Evolutionary conservation across 2,329 filamentous ascomycete genomes (phyloP).

Genomic region (Orbilia javanica): DNA sequence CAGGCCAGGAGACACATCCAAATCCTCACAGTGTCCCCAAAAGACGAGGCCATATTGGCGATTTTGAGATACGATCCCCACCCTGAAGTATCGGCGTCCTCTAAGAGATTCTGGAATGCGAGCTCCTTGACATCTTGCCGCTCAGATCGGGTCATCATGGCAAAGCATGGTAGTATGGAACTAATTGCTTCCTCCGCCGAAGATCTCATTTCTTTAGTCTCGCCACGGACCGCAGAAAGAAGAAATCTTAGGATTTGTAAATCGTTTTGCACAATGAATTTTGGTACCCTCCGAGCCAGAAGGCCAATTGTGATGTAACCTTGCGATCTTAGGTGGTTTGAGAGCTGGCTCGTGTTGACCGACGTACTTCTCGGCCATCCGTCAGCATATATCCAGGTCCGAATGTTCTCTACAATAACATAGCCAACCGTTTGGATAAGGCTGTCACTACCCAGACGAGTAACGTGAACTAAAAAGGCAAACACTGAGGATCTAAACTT

Average conservation of each 20-base stretch:
- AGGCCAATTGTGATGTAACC: conserved; percentile 55
- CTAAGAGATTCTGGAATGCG: conserved; percentile 80
- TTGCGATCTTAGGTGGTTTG: conserved; percentile 49
- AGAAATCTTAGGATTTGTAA: conserved; percentile 46
- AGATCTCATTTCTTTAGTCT: conserved; percentile 51
- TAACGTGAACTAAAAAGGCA: conserved; percentile 44
- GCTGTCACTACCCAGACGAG: conserved; percentile 34
- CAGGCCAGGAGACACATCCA: conserved; percentile 88
- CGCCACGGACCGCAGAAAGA: conserved; percentile 48
- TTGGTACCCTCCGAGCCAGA: conserved; percentile 45
- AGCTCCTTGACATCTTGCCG: conserved; percentile 65
- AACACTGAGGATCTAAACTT: conserved; percentile 55
- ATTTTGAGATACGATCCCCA: conserved; percentile 79
- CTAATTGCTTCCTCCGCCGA: conserved; percentile 66
- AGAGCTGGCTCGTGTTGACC: conserved; percentile 33
- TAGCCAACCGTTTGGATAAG: conserved; percentile 43
- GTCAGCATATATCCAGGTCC: conserved; percentile 54
- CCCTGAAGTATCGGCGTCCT: conserved; percentile 64
- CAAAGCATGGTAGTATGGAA: conserved; percentile 76
- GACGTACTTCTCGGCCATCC: conserved; percentile 55
- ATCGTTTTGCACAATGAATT: conserved; percentile 48
- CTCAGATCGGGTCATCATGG: conserved; percentile 69
- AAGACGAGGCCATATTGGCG: conserved; percentile 87
- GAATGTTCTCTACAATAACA: conserved; percentile 46
- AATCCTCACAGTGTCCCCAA: conserved; percentile 80